Conservation (phyloP, 1,284 basidiomycete genomes). For the Puccinia horiana region DNA sequence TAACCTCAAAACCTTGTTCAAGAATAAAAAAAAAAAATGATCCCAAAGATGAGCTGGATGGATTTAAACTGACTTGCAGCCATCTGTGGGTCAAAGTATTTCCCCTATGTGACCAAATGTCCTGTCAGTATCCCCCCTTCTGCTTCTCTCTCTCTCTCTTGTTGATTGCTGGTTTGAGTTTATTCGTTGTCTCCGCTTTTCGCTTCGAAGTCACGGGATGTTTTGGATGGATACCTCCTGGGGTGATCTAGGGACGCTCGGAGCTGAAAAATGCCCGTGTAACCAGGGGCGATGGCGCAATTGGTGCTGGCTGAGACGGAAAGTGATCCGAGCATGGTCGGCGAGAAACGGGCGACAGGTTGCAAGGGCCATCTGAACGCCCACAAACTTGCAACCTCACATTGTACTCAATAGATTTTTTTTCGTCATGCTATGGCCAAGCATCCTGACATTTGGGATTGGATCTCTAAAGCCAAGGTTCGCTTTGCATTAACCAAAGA, state of each 20-base stretch:
- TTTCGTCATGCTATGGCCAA: constrained; percentile 81
- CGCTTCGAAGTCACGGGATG: constrained; percentile 59
- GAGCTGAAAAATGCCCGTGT: constrained; percentile 58
- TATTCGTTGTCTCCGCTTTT: not conserved
- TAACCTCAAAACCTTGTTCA: constrained; percentile 75
- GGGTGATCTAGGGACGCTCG: constrained; percentile 9
- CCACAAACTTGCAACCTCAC: constrained; percentile 78
- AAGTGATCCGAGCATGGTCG: constrained; percentile 77
- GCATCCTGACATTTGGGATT: constrained; percentile 84
- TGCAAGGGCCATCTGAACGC: constrained; percentile 63
- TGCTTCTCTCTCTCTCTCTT: not conserved
- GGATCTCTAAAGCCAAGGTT: constrained; percentile 78
- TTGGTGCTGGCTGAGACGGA: constrained; percentile 79
- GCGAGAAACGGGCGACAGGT: constrained; percentile 54
- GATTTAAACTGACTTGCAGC: constrained; percentile 60
- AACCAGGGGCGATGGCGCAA: constrained; percentile 73
- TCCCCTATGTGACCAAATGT: constrained; percentile 88
- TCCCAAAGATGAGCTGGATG: constrained; percentile 56
- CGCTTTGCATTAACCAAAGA: constrained; percentile 80
- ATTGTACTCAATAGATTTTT: constrained; percentile 74
- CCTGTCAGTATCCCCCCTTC: constrained; percentile 76
- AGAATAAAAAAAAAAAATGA: constrained; percentile 65
- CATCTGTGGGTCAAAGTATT: constrained; percentile 72
- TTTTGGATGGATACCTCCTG: not conserved
- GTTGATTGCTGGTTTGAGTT: not conserved